Conservation (phyloP, 2,329 filamentous ascomycete genomes). For the Talaromyces sp. region DNA sequence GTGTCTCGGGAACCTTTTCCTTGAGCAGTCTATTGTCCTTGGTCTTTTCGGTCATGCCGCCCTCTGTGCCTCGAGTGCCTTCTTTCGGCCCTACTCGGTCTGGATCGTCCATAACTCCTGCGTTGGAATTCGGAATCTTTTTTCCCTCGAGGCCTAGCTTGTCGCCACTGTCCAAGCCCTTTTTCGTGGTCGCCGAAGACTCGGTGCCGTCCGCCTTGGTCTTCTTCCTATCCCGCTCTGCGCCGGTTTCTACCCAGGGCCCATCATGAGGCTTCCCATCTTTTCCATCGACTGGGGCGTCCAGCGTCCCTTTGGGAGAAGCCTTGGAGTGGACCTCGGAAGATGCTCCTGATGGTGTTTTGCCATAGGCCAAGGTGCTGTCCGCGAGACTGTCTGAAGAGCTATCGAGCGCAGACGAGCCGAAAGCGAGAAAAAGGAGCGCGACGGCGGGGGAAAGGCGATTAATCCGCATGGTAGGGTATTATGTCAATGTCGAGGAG, state of each 20-base stretch:
- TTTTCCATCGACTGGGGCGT: conserved; percentile 84
- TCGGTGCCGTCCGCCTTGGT: conserved; percentile 25
- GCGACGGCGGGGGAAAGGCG: conserved; percentile 5
- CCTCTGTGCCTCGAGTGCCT: conserved; percentile 82
- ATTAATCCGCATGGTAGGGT: conserved; percentile 6
- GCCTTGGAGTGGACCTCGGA: conserved; percentile 6
- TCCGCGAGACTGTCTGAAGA: conserved; percentile 2
- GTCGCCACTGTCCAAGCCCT: conserved; percentile 18
- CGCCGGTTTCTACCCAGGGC: conserved; percentile 55
- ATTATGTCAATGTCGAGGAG: background rate
- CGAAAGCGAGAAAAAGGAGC: conserved; percentile 4
- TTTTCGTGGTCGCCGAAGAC: conserved; percentile 15
- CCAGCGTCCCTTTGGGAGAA: conserved; percentile 55
- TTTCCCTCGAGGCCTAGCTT: conserved; percentile 38
- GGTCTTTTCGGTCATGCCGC: conserved; percentile 81
- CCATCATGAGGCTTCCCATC: conserved; percentile 92
- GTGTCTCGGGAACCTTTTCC: conserved; percentile 72
- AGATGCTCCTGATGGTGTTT: conserved; percentile 1
- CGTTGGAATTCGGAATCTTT: conserved; percentile 50
- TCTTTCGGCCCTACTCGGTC: conserved; percentile 69
- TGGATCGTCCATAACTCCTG: conserved; percentile 92
- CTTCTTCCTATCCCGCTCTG: conserved; percentile 43
- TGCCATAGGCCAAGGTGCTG: conserved; percentile 1
- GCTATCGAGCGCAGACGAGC: conserved; percentile 5
- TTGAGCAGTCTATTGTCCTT: conserved; percentile 66